Base-by-base conservation (phyloP, 306 rosid genomes). In the Dalbergia cultrata region DNA sequence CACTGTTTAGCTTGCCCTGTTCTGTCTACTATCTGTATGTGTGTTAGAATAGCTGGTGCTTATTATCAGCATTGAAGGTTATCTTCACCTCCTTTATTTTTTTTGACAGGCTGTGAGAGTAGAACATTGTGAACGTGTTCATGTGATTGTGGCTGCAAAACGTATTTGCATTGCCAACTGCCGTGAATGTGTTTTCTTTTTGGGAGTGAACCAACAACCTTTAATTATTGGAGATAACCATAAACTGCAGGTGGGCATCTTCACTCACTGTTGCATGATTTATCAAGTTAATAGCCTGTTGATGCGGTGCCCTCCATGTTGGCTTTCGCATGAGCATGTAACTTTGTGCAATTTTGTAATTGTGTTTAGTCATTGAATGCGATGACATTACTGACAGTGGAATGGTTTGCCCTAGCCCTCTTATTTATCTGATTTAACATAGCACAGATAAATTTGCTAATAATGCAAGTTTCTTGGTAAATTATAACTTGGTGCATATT, bases 81-180 rank as follows among this genome's bases (percentile, higher is more conserved):
- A 81, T 67, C 72, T 70, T 31, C 35, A 44, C 44, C 13, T 70
- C 31, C 31, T 39, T 7, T 41, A 9, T 84, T 78, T 53, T 59
- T 16, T 63, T 81, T 90, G 74, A 72, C 94, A 96, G 99, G 99
- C 99, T 70, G 93, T 96, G 16, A 90, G 93, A 89, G 90, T 96
- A 63, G 99, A 96, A 73, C 99, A 96, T 73, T 96, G 99, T 81
- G 99, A 96, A 88, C 90, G 99, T 82, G 99, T 89, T 85, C 99
- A 96, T 87, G 95, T 96, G 76, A 88, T 96, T 64, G 93, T 93
- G 66, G 97, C 93, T 37, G 86, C 99, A 59, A 93, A 96, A 76
- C 92, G 88, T 73, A 89, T 96, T 84, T 92, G 98, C 84, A 93
- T 96, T 86, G 98, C 99, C 52, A 96, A 96, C 82, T 93, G 99